Conservation (phyloP, 169 alveolate species). For the Plasmodium reichenowi region DNA sequence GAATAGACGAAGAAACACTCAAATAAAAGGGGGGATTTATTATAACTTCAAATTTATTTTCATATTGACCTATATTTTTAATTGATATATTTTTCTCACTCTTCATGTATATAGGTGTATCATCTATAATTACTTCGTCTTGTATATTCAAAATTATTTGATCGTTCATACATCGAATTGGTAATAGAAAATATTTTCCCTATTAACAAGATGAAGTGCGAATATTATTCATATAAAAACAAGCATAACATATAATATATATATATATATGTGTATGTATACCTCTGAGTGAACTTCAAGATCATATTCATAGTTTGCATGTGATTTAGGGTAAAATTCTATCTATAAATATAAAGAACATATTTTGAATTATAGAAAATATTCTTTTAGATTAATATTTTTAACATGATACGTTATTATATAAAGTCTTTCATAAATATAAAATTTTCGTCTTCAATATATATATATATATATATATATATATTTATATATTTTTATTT, state of each 20-base stretch:
- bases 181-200: conserved; percentile 36
- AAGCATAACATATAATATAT: background rate
- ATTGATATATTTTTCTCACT: conserved; percentile 58
- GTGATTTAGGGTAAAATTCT: conserved; percentile 51
- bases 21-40: conserved; percentile 64
- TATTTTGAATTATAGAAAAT: background rate
- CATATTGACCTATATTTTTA: conserved; percentile 70
- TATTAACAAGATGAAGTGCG: conserved; percentile 2
- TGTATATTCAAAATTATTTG: conserved; percentile 60
- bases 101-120: conserved; percentile 64
- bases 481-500: background rate
- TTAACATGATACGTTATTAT: background rate
- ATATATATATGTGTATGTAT: background rate
- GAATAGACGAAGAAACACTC: conserved; percentile 24
- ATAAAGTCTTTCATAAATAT: background rate
- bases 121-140: conserved; percentile 53
- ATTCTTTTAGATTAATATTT: background rate
- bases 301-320: conserved; percentile 42
- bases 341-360: conserved; percentile 15
- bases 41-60: conserved; percentile 52
- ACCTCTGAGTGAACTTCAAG: conserved; percentile 51
- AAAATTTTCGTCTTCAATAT: background rate
- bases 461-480: background rate
- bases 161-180: conserved; percentile 64
- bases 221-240: background rate